Evolutionary conservation across 1,284 basidiomycete species (phyloP), one percentile per base, ranked within the genome.

Genomic region (Fomitopsis pinicola): DNA sequence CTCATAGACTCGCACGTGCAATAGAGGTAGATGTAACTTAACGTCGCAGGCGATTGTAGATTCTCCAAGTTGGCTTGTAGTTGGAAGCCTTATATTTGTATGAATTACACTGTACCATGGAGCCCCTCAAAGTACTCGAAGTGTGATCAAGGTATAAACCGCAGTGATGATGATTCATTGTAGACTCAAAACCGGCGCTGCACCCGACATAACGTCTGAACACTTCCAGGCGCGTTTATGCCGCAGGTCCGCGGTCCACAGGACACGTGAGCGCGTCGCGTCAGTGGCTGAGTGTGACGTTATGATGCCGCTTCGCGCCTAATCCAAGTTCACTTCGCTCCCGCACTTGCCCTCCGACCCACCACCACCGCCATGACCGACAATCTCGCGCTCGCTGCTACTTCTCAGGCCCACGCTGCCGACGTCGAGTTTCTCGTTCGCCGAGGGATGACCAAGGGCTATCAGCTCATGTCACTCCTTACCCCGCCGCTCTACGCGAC

Each of bases 361-460:
- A 45, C 42, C 22, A 50, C 56, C 33, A 38, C 42, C 42, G 19
- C 36, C 10, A 71, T 71, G 70, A 55, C 67, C 19, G 71, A 72
- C 62, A 62, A 65, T 55, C 60, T 68, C 53, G 59, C 67, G 6
- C 62, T 68, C 12, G 62, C 67, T 14, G 67, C 69, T 1, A 65
- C 66, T 0, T 45, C 70, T 2, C 63, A 70, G 45, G 72, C 71
- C 1, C 75, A 73, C 59, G 66, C 71, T 46, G 76, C 72, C 22
- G 77, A 79, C 58, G 72, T 73, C 7, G 75, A 82, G 61, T 85
- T 79, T 69, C 80, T 90, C 28, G 82, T 87, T 46, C 82, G 87
- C 48, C 79, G 85, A 63, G 80, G 82, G 50, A 84, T 85, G 80
- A 81, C 76, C 40, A 81, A 83, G 68, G 88, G 88, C 19, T 91